phyloP scores from a whole-genome alignment of 495 filamentous ascomycete species.

The Aspergillus sparsus region DNA sequence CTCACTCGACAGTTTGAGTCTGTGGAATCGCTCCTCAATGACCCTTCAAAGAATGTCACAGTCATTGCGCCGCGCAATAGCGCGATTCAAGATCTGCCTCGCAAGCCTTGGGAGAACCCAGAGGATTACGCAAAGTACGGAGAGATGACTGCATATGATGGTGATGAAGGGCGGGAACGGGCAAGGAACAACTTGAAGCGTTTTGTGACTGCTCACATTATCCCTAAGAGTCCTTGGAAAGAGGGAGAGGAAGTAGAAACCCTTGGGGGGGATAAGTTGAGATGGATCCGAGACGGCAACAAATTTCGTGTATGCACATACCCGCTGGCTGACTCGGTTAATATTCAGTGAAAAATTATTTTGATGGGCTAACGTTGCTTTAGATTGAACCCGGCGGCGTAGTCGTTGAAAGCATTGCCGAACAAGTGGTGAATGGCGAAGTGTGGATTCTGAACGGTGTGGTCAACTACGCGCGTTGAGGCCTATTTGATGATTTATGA shows the following conservation, averaged over 20 bases:
- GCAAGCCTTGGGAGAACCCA: slow-evolving; percentile 94
- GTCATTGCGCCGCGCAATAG: slow-evolving; percentile 87
- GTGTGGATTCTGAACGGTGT: slow-evolving; percentile 74
- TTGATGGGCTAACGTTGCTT: slow-evolving; percentile 16
- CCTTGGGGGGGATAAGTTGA: slow-evolving; percentile 69
- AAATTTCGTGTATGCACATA: slow-evolving; percentile 60
- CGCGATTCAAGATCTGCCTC: slow-evolving; percentile 72
- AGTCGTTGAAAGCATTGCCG: slow-evolving; percentile 68
- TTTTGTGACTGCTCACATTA: slow-evolving; percentile 87
- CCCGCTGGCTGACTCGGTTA: background rate
- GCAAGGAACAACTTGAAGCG: slow-evolving; percentile 75
- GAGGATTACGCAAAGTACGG: slow-evolving; percentile 75
- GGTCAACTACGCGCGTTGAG: slow-evolving; percentile 55
- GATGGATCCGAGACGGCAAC: slow-evolving; percentile 80
- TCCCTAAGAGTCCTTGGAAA: slow-evolving; percentile 76
- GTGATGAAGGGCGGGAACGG: slow-evolving; percentile 73
- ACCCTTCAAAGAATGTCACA: slow-evolving; percentile 72
- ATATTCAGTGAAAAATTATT: background rate
- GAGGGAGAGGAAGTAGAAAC: slow-evolving; percentile 72
- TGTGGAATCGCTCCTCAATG: slow-evolving; percentile 69
- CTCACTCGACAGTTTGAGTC: slow-evolving; percentile 79
- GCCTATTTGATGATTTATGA: slow-evolving; percentile 22
- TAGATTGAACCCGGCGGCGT: slow-evolving; percentile 81
- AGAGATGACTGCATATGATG: slow-evolving; percentile 72
- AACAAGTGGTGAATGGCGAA: slow-evolving; percentile 81